Percentiles rank a stretch among this genome's conserved stretches.
These are phyloP conservation scores for Cladosporium sp. DNA, from an alignment of 2,329 filamentous ascomycete species.

Conservation along the genomic window DNA sequence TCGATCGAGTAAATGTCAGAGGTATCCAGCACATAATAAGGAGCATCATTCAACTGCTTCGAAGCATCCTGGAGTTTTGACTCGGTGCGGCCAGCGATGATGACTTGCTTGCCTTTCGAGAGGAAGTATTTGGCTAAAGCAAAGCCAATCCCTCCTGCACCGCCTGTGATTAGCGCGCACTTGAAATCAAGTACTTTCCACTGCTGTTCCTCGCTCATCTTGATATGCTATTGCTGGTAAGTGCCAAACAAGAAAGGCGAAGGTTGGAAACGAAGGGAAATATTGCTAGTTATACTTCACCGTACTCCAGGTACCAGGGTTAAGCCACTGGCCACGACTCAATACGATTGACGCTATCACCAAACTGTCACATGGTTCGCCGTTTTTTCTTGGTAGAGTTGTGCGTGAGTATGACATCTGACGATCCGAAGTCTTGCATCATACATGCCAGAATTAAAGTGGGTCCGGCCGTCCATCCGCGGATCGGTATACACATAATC, in stretches of 20 bases:
- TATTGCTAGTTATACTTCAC: too few species aligned
- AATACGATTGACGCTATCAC: background rate
- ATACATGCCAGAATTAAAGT: background rate
- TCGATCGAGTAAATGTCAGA: conserved; percentile 44
- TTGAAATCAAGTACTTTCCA: conserved; percentile 34
- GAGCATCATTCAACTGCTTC: conserved; percentile 42
- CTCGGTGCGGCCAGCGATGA: conserved; percentile 54
- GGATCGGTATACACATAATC: too few species aligned
- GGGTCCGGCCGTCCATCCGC: background rate
- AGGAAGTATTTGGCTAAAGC: conserved; percentile 47
- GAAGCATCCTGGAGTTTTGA: conserved; percentile 46
- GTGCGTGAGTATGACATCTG: background rate
- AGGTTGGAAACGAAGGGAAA: too few species aligned
- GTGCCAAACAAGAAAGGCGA: too few species aligned
- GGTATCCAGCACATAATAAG: conserved; percentile 53
- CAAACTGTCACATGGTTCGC: background rate
- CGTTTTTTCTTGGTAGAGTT: background rate
- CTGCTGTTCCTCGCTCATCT: background rate
- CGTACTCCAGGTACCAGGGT: too few species aligned
- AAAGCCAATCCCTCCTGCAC: conserved; percentile 50
- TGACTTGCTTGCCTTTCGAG: conserved; percentile 46
- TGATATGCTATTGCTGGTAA: too few species aligned
- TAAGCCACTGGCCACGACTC: background rate
- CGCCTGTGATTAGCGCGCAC: conserved; percentile 49
- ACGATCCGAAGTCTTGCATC: background rate